phyloP scores from a whole-genome alignment of 768 basidiomycete species.

The Podaxis rugospora region DNA sequence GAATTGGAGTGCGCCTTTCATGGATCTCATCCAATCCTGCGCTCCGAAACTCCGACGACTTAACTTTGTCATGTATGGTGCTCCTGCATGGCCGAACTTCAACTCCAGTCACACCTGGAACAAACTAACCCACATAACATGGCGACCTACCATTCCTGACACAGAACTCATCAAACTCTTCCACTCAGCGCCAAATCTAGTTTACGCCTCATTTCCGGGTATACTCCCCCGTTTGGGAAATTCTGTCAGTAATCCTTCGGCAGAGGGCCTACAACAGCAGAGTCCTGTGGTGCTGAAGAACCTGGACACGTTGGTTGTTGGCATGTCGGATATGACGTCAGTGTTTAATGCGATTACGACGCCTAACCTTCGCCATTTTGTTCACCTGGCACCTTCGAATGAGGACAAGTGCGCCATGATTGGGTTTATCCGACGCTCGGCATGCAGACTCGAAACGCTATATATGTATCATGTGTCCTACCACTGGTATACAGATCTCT shows the following conservation, averaged over 20 bases:
- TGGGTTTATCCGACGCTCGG: constrained; percentile 10
- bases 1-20: not conserved
- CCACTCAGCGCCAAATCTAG: constrained; percentile 7
- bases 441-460: constrained; percentile 11
- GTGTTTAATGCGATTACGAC: constrained; percentile 4
- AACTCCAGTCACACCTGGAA: constrained; percentile 1
- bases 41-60: not conserved
- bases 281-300: not conserved
- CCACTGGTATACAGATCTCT: not conserved
- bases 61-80: not conserved
- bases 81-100: not conserved
- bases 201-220: constrained; percentile 7
- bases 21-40: constrained; percentile 4
- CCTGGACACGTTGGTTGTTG: constrained; percentile 1
- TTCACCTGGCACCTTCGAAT: not conserved
- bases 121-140: constrained; percentile 9
- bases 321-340: not conserved
- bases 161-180: constrained; percentile 4
- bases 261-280: not conserved
- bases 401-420: constrained; percentile 5
- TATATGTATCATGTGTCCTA: constrained; percentile 9
- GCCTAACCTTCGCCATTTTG: constrained; percentile 7
- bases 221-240: not conserved
- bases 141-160: not conserved
- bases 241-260: not conserved